A percentile compares a stretch with the other conserved stretches of the same genome.
Evolutionary conservation across 148 eudicot genomes (phyloP).

Genomic region (Persicaria maculosa): DNA sequence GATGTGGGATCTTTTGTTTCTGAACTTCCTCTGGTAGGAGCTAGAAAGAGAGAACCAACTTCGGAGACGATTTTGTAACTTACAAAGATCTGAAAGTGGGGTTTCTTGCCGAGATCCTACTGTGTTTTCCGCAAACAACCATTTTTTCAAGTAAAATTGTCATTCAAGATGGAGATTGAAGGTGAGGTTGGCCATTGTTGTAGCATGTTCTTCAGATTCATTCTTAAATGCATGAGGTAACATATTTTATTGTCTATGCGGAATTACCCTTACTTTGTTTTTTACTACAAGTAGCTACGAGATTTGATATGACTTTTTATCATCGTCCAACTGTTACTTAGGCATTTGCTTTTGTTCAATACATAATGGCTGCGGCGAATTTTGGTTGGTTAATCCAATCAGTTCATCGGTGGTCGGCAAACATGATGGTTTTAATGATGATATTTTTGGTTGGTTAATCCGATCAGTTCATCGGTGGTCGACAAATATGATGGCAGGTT

Average conservation of each 20-base stretch:
- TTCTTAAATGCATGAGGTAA: no score
- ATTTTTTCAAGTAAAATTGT: no score
- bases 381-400: conserved; percentile 8
- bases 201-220: no score
- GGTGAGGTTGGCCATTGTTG: no score
- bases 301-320: conserved; percentile 2
- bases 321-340: background rate
- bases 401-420: conserved; percentile 8
- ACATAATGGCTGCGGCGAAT: background rate
- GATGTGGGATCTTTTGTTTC: no score
- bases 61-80: no score
- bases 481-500: conserved; percentile 2
- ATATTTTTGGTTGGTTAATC: conserved; percentile 9
- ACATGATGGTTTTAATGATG: conserved; percentile 12
- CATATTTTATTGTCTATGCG: background rate
- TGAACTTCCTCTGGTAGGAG: no score
- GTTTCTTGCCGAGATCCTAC: no score
- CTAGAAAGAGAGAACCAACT: no score
- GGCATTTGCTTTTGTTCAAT: background rate
- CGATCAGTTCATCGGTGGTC: conserved; percentile 9
- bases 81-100: no score
- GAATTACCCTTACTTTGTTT: background rate
- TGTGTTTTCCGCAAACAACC: no score
- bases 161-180: no score
- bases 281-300: background rate